phyloP scores from a whole-genome alignment of 2,329 filamentous ascomycete genomes.

The Epichloe bromicola region DNA sequence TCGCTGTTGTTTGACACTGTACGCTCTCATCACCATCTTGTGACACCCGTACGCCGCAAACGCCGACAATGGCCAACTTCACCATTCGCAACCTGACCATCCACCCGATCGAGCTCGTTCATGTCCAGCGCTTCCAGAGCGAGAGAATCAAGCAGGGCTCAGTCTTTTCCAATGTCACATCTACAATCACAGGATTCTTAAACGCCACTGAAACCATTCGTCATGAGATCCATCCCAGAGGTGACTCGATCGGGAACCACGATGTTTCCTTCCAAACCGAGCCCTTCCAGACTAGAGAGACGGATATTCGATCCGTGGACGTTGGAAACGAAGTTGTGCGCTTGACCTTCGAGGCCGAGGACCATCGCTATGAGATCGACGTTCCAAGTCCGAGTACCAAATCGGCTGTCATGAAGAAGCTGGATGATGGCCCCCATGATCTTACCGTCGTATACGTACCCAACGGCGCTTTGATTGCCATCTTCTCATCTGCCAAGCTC shows the following conservation, averaged over 20 bases:
- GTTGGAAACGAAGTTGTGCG: conserved; percentile 54
- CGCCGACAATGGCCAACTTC: conserved; percentile 37
- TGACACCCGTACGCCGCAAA: not conserved
- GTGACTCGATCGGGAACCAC: conserved; percentile 46
- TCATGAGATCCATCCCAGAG: conserved; percentile 30
- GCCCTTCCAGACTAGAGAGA: conserved; percentile 50
- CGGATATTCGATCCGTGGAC: conserved; percentile 45
- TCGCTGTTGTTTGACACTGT: not conserved
- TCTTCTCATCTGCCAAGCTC: conserved; percentile 61
- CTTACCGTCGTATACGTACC: conserved; percentile 57
- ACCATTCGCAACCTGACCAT: conserved; percentile 74
- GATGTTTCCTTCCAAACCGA: conserved; percentile 51
- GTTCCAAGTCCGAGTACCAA: conserved; percentile 48
- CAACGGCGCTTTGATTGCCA: conserved; percentile 38
- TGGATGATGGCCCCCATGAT: conserved; percentile 37
- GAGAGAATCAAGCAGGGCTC: conserved; percentile 28
- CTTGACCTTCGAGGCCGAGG: conserved; percentile 55
- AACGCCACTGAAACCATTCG: conserved; percentile 25
- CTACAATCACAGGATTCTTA: conserved; percentile 29
- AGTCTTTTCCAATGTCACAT: conserved; percentile 32
- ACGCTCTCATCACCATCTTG: not conserved
- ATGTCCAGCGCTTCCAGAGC: conserved; percentile 58
- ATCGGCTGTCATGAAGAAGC: conserved; percentile 46
- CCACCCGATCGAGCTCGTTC: conserved; percentile 58
- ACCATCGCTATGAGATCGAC: conserved; percentile 53